Evolutionary conservation across 2,329 filamentous ascomycete genomes (phyloP).

Genomic region (Alternaria atra): DNA sequence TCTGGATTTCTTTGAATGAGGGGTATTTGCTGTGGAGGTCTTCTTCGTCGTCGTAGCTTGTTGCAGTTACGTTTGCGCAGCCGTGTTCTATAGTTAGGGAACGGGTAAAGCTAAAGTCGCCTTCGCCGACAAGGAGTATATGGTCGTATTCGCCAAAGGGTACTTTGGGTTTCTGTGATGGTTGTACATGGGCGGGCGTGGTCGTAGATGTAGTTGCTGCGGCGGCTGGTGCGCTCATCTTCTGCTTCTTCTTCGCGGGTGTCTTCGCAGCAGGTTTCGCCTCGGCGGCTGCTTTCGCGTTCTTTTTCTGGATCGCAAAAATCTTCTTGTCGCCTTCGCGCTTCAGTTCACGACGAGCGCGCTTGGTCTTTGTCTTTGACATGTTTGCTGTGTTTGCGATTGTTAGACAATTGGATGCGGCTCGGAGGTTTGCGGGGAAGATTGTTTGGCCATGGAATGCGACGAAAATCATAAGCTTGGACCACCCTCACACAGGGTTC

Average conservation of each 20-base stretch:
- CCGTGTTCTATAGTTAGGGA: conserved; percentile 72
- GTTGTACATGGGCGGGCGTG: conserved; percentile 15
- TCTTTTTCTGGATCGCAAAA: conserved; percentile 36
- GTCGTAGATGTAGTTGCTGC: conserved; percentile 16
- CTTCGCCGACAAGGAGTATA: conserved; percentile 81
- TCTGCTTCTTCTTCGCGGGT: conserved; percentile 26
- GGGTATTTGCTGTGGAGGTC: conserved; percentile 62
- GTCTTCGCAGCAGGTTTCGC: conserved; percentile 19
- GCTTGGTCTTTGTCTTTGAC: conserved; percentile 49
- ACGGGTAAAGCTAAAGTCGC: conserved; percentile 79
- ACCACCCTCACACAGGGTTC: conserved; percentile 16
- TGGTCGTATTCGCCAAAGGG: conserved; percentile 73
- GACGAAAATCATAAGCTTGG: conserved; percentile 34
- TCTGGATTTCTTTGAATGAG: conserved; percentile 57
- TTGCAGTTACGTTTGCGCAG: conserved; percentile 73
- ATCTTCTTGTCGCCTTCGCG: conserved; percentile 43
- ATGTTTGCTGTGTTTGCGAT: conserved; percentile 22
- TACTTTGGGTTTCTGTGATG: conserved; percentile 52
- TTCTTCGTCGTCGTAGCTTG: conserved; percentile 68
- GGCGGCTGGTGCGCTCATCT: conserved; percentile 11
- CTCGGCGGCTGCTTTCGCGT: conserved; percentile 27
- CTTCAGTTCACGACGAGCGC: conserved; percentile 45
- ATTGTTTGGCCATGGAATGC: conserved; percentile 7
- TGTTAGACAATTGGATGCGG: conserved; percentile 8
- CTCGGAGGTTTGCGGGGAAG: conserved; percentile 35